These are phyloP conservation scores for Rhodotorula sp. DNA, from an alignment of 1,284 basidiomycete species.

Conservation along the genomic window DNA sequence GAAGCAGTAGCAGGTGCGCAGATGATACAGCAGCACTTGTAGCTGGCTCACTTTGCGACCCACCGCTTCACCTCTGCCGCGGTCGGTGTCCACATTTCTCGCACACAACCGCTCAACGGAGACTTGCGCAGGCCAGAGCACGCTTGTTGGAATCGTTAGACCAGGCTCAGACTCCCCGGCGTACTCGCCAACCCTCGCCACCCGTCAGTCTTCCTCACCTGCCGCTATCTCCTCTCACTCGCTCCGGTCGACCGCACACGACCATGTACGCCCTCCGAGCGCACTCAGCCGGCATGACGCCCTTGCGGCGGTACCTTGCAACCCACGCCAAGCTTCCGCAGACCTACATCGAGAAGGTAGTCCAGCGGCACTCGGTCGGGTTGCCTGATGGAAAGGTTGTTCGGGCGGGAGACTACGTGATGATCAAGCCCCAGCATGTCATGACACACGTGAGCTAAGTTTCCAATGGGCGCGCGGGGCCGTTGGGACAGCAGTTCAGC, in stretches of 20 bases:
- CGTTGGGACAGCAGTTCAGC: not conserved
- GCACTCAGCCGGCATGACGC: slow-evolving; percentile 1
- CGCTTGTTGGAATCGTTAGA: too few relatives aligned
- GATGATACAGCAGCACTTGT: too few relatives aligned
- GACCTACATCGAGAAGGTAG: slow-evolving; percentile 95
- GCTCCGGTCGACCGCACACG: not conserved
- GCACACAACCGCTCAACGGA: too few relatives aligned
- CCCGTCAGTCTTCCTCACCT: too few relatives aligned
- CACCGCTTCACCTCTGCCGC: too few relatives aligned
- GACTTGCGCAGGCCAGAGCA: too few relatives aligned
- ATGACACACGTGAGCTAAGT: slow-evolving; percentile 52
- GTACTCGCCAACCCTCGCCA: too few relatives aligned
- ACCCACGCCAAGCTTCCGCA: slow-evolving; percentile 53
- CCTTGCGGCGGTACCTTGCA: slow-evolving; percentile 27
- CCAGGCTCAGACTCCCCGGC: too few relatives aligned
- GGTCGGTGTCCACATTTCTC: too few relatives aligned
- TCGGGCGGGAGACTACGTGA: slow-evolving; percentile 96
- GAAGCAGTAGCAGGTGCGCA: too few relatives aligned
- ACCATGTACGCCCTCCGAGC: slow-evolving; percentile 30
- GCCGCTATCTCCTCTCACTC: too few relatives aligned
- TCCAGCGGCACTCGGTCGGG: slow-evolving; percentile 93
- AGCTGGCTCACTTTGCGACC: too few relatives aligned
- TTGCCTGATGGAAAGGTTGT: slow-evolving; percentile 70
- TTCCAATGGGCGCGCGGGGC: not conserved
- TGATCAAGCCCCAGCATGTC: slow-evolving; percentile 95